Conservation (phyloP, 805 yeast species). For the Suhomyces prunicola region DNA sequence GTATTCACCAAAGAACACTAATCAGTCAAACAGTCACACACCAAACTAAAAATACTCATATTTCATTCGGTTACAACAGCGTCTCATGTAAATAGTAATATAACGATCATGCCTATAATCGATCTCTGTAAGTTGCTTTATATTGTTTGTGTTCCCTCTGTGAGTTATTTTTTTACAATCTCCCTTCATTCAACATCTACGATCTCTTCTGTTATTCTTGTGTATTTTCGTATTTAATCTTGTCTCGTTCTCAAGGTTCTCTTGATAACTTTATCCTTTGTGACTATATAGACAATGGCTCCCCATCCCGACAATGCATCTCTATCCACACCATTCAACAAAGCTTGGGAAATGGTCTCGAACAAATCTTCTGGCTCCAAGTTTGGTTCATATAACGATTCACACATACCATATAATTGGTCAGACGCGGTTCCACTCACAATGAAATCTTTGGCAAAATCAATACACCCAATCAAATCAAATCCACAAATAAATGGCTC, state of each 20-base stretch:
- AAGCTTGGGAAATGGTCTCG: conserved; percentile 91
- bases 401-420: conserved; percentile 98
- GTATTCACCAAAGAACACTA: conserved; percentile 44
- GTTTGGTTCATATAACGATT: conserved; percentile 88
- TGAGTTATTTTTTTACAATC: neutral
- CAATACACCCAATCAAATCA: conserved; percentile 95
- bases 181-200: neutral
- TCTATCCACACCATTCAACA: conserved; percentile 92
- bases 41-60: no score
- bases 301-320: conserved; percentile 99
- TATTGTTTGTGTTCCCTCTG: neutral
- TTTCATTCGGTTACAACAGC: no score
- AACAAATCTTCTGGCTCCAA: conserved; percentile 93
- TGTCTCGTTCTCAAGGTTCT: conserved; percentile 91
- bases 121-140: neutral
- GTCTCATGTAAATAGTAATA: neutral
- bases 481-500: conserved; percentile 93
- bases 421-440: conserved; percentile 97
- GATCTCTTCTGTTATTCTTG: neutral
- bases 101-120: neutral
- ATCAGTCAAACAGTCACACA: no score
- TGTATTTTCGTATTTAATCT: conserved; percentile 49
- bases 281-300: conserved; percentile 86
- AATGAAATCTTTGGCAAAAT: conserved; percentile 88
- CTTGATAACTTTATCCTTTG: conserved; percentile 87